Base-by-base conservation (phyloP, 768 basidiomycete species). In the Podaxis carcinomalis region DNA sequence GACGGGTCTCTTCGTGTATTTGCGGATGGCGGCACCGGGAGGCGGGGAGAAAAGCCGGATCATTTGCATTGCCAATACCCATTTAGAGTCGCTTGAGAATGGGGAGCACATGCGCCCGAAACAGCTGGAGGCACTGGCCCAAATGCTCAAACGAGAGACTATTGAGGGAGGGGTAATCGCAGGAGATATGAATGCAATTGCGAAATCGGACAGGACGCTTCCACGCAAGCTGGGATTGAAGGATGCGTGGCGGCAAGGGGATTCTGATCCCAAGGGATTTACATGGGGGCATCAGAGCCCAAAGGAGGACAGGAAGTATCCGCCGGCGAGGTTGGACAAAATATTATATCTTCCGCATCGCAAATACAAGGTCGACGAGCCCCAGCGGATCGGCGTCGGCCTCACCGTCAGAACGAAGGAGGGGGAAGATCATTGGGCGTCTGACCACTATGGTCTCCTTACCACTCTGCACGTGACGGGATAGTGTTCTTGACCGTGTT, bases 131-230 rank as follows among this genome's bases (percentile, higher is more conserved):
- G 71, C 84, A 47, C 77, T 87, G 55, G 75, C 81, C 13, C 73
- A 78, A 23, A 69, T 83, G 68, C 67, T 91, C 66, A 77, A 75
- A 66, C 77, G 79, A 61, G 70, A 74, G 10, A 72, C 71, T 0
- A 68, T 87, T 14, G 71, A 78, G 25, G 87, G 85, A 1, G 90
- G 88, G 0, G 64, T 92, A 2, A 79, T 90, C 39, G 80, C 79
- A 0, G 90, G 90, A 1, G 89, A 90, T 66, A 89, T 91, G 86
- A 90, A 90, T 63, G 78, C 84, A 51, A 84, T 90, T 56, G 73
- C 73, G 2, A 67, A 72, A 1, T 70, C 71, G 14, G 88, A 90
- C 54, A 61, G 59, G 56, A 63, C 60, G 39, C 70, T 85, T 32
- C 77, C 80, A 11, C 70, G 66, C 36, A 72, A 77, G 2, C 72